Base-by-base conservation (phyloP, 106 monocot species). In the Dioscorea dumetorum region DNA sequence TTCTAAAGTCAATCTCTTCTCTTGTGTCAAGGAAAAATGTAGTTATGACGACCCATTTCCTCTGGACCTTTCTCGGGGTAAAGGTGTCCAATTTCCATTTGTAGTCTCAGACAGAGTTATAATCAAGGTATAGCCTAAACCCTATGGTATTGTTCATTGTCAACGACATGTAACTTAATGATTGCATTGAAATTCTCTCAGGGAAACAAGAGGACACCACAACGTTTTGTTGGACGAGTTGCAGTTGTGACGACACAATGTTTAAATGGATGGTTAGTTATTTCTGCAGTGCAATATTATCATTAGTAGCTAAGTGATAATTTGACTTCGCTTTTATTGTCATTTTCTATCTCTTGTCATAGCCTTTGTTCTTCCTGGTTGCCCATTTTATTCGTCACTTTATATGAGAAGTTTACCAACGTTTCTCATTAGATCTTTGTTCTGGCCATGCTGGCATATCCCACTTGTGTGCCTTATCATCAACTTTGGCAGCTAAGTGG, bases 151-250 rank as follows among this genome's bases (percentile, higher is more conserved):
- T 13, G 28, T 12, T 49, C 17, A 13, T 53, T 58, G 11, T 8
- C 17, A 61, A 0, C 58, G 52, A 21, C 41, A 17, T n/a, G 19
- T 2, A 14, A 22, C 12, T 51, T 50, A 22, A 19, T 0, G 49
- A 3, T 34, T 48, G 3, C 58, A 10, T 19, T 76, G 33, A 79
- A 35, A n/a, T 20, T 33, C 19, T 53, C 41, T 63, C 72, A 94
- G 94, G 94, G 94, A 17, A 94, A 94, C 81, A 90, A 94, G 74
- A 84, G 94, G 74, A 94, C 94, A 5, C 94, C 94, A 11, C 71
- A 76, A 67, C 87, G 85, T 2, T 90, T 94, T 80, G 85, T 90
- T 76, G 94, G 94, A 61, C 84, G 90, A 33, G 48, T 83, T 4
- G 94, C 87, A 60, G 81, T 87, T 76, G 94, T 94, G 50, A 94